Percentiles rank a stretch among this genome's conserved stretches.
Evolutionary conservation across 1,284 basidiomycete species (phyloP).

Genomic region (Calocybe gambosa): DNA sequence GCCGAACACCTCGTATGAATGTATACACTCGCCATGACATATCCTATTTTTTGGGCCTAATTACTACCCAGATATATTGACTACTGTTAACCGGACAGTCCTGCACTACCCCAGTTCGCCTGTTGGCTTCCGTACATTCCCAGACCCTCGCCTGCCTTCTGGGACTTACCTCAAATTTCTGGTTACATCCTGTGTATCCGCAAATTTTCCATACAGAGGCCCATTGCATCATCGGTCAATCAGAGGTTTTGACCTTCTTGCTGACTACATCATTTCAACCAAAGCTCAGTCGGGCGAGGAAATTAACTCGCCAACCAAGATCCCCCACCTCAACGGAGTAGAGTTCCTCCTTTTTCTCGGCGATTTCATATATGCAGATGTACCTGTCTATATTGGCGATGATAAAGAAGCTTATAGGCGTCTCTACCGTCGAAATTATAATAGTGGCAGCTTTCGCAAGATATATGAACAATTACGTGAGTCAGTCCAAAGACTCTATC

Average conservation of each 20-base stretch:
- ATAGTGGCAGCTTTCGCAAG: conserved; percentile 57
- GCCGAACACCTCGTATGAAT: conserved; percentile 72
- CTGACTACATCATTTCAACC: conserved; percentile 39
- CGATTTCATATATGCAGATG: conserved; percentile 76
- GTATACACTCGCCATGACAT: conserved; percentile 29
- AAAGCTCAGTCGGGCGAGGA: conserved; percentile 1
- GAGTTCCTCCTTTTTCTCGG: conserved; percentile 71
- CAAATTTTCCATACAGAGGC: conserved; percentile 60
- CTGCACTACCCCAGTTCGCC: conserved; percentile 49
- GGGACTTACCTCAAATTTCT: conserved; percentile 61
- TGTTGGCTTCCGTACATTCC: conserved; percentile 61
- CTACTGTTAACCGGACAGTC: conserved; percentile 35
- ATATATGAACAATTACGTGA: conserved; percentile 62
- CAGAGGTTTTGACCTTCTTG: conserved; percentile 63
- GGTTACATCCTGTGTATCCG: conserved; percentile 54
- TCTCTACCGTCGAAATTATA: conserved; percentile 59
- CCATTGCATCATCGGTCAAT: conserved; percentile 49
- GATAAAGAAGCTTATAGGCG: conserved; percentile 51
- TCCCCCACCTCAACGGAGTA: conserved; percentile 71
- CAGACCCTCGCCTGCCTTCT: conserved; percentile 50
- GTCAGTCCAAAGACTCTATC: conserved; percentile 23
- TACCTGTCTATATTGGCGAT: conserved; percentile 59
- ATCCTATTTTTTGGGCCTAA: background rate
- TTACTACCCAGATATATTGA: conserved; percentile 41
- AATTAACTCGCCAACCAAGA: conserved; percentile 32